Evolutionary conservation across 768 basidiomycete species (phyloP), one percentile per base, ranked within the genome.

Genomic region (Russula dissimulans): DNA sequence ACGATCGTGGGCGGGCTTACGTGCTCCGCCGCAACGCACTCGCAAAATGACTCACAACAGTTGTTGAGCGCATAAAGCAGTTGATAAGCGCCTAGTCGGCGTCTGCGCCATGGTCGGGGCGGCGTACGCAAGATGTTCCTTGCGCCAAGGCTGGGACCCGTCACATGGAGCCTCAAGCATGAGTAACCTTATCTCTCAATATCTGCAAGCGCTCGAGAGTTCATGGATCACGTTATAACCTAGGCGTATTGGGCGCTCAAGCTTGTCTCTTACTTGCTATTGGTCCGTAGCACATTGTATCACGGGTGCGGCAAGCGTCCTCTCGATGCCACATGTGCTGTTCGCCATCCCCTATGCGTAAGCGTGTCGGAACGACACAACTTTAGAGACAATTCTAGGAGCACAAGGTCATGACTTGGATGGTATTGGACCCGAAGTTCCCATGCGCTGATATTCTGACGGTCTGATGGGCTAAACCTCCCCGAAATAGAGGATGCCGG

Each of bases 181-280:
- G 42, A 52, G 55, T 32, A 61, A 62, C 51, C 45, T 57, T 57
- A 62, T 43, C 36, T 53, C 58, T 9, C 31, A 22, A 46, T 45
- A 57, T 42, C 46, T 29, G 10, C 41, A 54, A 54, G 61, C 56
- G 61, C 61, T 18, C 5, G 26, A 29, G 34, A 15, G 22, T 49
- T 46, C 49, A 61, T 43, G 38, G 17, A 22, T 45, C 29, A 22
- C 15, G 36, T 50, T 34, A 41, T 41, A 18, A 38, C 39, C 17
- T 29, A 39, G 4, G 14, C 15, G 11, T 36, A 4, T 9, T n/a
- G 17, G 49, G 57, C 57, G 34, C 49, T 22, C 32, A 50, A 29
- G 10, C 41, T 18, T n/a, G 8, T 18, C 39, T 32, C 48, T 42
- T 31, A 57, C 41, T 31, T 14, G 12, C 41, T 29, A 42, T 0